Conservation (phyloP, 306 rosid species). For the Oemleria cerasiformis region DNA sequence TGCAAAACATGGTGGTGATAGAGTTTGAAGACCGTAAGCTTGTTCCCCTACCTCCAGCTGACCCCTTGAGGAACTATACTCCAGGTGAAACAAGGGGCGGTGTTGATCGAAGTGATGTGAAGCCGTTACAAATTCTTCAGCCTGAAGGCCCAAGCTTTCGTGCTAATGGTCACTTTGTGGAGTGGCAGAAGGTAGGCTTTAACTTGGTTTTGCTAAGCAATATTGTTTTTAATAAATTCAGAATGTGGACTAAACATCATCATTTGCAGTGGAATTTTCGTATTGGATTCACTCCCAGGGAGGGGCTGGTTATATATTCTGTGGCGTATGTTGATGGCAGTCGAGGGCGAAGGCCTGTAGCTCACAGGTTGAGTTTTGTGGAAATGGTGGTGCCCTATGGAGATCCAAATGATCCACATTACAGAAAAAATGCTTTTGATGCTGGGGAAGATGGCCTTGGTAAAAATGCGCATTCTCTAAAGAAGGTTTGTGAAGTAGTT, state of each 20-base stretch:
- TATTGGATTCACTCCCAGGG: conserved; percentile 85
- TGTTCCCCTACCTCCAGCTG: conserved; percentile 92
- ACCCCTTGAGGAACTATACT: conserved; percentile 91
- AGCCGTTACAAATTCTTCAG: conserved; percentile 75
- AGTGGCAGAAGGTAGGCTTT: conserved; percentile 86
- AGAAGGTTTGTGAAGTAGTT: conserved; percentile 49
- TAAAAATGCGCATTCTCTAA: conserved; percentile 86
- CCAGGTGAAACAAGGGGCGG: conserved; percentile 89
- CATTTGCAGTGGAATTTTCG: conserved; percentile 86
- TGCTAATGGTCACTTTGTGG: conserved; percentile 70
- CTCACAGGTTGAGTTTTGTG: conserved; percentile 86
- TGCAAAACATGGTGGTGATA: conserved; percentile 86
- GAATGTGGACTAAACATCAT: conserved; percentile 11
- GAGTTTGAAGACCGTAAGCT: conserved; percentile 89
- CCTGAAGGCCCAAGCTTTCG: conserved; percentile 98
- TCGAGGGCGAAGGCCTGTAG: conserved; percentile 83
- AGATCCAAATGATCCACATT: conserved; percentile 91
- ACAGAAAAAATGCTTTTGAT: conserved; percentile 91
- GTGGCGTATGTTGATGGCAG: conserved; percentile 90
- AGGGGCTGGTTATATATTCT: conserved; percentile 84
- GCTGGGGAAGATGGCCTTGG: conserved; percentile 97
- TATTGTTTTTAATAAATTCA: conserved; percentile 9
- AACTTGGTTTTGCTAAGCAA: conserved; percentile 6
- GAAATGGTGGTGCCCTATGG: conserved; percentile 98
- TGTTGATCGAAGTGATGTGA: conserved; percentile 83